These are phyloP conservation scores for Colletotrichum sojae DNA, from an alignment of 2,329 filamentous ascomycete species.

Conservation along the genomic window DNA sequence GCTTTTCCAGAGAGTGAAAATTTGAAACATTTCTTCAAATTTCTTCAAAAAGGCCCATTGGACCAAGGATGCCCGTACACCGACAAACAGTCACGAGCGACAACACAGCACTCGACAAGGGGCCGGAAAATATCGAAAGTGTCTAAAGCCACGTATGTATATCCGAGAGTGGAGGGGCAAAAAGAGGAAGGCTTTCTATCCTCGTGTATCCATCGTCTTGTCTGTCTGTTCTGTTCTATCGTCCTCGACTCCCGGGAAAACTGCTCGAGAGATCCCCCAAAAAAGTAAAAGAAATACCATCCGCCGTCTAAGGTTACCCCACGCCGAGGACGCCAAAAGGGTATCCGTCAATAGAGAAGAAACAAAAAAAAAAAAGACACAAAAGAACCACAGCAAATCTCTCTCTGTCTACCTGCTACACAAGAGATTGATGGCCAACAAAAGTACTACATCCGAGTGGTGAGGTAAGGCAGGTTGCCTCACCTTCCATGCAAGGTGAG, in stretches of 20 bases:
- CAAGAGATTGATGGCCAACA: neutral
- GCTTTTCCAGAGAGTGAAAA: neutral
- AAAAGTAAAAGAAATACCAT: neutral
- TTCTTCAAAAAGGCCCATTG: neutral
- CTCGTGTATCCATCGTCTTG: conserved; percentile 18
- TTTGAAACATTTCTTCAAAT: too few relatives aligned
- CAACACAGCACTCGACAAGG: neutral
- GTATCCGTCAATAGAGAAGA: conserved; percentile 31
- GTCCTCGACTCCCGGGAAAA: neutral
- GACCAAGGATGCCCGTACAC: conserved; percentile 3
- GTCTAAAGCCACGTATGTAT: neutral
- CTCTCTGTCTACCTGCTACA: conserved; percentile 29
- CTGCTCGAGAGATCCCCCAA: neutral
- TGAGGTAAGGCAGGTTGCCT: neutral
- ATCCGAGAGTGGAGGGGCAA: neutral
- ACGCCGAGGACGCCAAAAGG: conserved; percentile 39
- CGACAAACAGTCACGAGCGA: conserved; percentile 13
- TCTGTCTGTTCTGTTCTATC: conserved; percentile 1
- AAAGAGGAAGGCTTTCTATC: neutral
- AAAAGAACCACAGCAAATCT: conserved; percentile 7
- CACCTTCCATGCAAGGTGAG: conserved; percentile 38
- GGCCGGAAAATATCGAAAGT: too few relatives aligned
- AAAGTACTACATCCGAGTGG: neutral
- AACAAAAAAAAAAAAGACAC: neutral
- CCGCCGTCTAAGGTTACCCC: conserved; percentile 29